phyloP scores from a whole-genome alignment of 495 filamentous ascomycete genomes.

The Podospora bellae-mahoneyi region DNA sequence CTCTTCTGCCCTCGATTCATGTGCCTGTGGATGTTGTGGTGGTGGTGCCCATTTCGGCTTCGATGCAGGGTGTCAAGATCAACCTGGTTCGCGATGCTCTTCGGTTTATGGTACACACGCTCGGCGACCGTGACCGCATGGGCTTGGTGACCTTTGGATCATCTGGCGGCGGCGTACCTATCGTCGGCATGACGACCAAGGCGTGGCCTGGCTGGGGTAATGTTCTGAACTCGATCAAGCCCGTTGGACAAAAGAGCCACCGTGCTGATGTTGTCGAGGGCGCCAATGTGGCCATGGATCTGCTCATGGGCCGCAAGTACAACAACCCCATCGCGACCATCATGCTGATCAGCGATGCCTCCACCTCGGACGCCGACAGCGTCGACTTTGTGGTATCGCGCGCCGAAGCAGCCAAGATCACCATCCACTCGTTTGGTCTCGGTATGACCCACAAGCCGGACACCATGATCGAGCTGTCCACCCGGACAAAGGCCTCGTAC shows the following conservation, averaged over 20 bases:
- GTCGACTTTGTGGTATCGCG: slow-evolving; percentile 98
- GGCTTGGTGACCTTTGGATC: slow-evolving; percentile 97
- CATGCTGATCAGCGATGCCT: slow-evolving; percentile 95
- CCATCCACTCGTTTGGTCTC: slow-evolving; percentile 94
- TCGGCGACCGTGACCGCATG: slow-evolving; percentile 96
- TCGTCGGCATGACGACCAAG: slow-evolving; percentile 98
- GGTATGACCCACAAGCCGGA: slow-evolving; percentile 98
- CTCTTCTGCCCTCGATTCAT: slow-evolving; percentile 65
- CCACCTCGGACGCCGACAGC: slow-evolving; percentile 92
- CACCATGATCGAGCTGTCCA: slow-evolving; percentile 96
- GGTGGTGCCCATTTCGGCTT: slow-evolving; percentile 95
- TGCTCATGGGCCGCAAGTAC: slow-evolving; percentile 96
- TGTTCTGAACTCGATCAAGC: slow-evolving; percentile 81
- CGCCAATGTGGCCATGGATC: slow-evolving; percentile 97
- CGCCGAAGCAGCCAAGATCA: slow-evolving; percentile 97
- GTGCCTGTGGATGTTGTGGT: slow-evolving; percentile 95
- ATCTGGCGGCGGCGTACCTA: slow-evolving; percentile 83
- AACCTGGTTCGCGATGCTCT: slow-evolving; percentile 90
- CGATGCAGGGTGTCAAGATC: slow-evolving; percentile 98
- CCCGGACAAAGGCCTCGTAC: slow-evolving; percentile 93
- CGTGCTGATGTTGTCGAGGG: slow-evolving; percentile 97
- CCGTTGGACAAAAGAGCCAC: slow-evolving; percentile 93
- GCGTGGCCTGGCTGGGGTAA: slow-evolving; percentile 89
- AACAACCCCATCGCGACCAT: slow-evolving; percentile 96
- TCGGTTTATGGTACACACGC: slow-evolving; percentile 84